Percentiles rank a stretch among this genome's conserved stretches.
Evolutionary conservation across 805 yeast species (phyloP).

Genomic region (Sporopachydermia quercuum): DNA sequence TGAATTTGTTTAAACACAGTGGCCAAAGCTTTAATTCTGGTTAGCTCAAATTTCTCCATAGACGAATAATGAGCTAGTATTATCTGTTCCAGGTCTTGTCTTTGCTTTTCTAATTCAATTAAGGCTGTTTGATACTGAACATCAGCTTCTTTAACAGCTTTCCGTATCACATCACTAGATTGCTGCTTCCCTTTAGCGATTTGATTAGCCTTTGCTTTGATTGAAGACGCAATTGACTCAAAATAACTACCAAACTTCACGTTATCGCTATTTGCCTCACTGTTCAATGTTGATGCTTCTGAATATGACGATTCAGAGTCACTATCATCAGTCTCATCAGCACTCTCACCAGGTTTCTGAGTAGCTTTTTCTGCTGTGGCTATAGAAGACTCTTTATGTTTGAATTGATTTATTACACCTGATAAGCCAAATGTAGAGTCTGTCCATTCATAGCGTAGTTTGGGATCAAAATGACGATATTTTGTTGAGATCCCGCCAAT

Average conservation of each 20-base stretch:
- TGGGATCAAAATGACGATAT: neutral
- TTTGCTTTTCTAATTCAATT: neutral
- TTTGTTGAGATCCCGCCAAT: neutral
- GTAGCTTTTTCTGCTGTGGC: too few relatives aligned
- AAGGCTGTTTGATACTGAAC: neutral
- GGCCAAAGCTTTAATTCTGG: neutral
- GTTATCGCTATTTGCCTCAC: neutral
- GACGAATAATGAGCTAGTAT: neutral
- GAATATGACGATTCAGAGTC: neutral
- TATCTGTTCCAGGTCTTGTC: conserved; percentile 1
- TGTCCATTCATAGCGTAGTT: neutral
- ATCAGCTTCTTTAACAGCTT: neutral
- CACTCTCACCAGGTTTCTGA: neutral
- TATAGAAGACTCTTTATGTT: neutral
- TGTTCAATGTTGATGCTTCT: too few relatives aligned
- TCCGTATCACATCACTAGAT: neutral
- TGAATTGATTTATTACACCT: neutral
- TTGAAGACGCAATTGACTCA: neutral
- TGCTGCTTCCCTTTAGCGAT: neutral
- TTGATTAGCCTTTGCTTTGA: neutral
- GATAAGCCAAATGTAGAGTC: neutral
- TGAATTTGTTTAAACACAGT: conserved; percentile 2
- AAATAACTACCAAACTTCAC: too few relatives aligned
- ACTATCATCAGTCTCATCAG: neutral
- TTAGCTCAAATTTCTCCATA: conserved; percentile 2